Conservation (phyloP, 352 stramenopile genomes). For the Globisporangium ultimum region DNA sequence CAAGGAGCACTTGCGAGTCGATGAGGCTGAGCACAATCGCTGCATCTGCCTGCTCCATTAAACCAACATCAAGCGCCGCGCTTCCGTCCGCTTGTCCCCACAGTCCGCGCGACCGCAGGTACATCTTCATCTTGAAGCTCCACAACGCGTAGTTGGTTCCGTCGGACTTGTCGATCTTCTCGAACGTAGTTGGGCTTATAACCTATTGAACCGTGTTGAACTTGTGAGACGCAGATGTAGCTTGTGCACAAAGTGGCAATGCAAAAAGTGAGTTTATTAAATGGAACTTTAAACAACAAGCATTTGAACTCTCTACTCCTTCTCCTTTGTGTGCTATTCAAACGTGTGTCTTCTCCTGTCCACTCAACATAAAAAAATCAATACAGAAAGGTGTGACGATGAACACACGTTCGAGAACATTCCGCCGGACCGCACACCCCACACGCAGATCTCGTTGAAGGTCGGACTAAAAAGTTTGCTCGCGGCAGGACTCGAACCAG, state of each 20-base stretch:
- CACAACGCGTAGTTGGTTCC: not conserved
- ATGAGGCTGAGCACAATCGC: not conserved
- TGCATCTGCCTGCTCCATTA: not conserved
- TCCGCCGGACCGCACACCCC: not conserved
- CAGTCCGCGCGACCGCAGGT: slow-evolving; percentile 1
- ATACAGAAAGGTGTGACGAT: not conserved
- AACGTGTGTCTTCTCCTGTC: not conserved
- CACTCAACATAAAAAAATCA: not conserved
- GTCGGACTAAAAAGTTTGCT: not conserved
- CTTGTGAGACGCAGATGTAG: no score
- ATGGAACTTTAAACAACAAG: no score
- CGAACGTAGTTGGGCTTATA: slow-evolving; percentile 3
- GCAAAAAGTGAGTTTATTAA: no score
- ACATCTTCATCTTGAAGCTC: slow-evolving; percentile 3
- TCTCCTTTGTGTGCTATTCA: no score
- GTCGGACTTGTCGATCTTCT: slow-evolving; percentile 3
- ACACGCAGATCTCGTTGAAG: not conserved
- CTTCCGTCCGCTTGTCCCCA: not conserved
- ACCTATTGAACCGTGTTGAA: no score
- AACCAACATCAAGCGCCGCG: not conserved
- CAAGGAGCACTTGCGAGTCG: not conserved
- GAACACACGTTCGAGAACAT: not conserved
- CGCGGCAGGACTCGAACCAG: not conserved
- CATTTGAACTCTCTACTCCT: no score
- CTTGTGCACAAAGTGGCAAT: no score